Evolutionary conservation across 352 stramenopile genomes (phyloP).

Genomic region (Plasmopara muralis): DNA sequence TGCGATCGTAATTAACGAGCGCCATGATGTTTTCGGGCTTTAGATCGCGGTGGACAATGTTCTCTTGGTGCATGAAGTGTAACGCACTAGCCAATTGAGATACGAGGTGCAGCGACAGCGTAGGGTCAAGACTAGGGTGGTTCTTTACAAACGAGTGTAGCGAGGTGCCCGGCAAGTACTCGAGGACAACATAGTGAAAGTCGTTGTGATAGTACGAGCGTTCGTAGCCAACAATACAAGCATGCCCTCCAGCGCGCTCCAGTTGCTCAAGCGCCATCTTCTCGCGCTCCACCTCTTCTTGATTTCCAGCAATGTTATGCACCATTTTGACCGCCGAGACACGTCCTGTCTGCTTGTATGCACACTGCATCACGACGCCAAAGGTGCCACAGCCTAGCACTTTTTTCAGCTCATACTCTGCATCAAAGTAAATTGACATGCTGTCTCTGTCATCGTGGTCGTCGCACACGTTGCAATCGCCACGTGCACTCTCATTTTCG

Average conservation of each 20-base stretch:
- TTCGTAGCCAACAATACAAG: conserved; percentile 54
- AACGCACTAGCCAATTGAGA: conserved; percentile 61
- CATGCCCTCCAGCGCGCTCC: conserved; percentile 51
- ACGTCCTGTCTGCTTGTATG: conserved; percentile 50
- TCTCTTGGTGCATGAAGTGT: conserved; percentile 52
- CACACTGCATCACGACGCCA: conserved; percentile 81
- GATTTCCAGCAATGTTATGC: conserved; percentile 43
- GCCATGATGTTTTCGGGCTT: conserved; percentile 87
- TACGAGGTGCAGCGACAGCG: conserved; percentile 42
- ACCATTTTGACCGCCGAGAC: conserved; percentile 77
- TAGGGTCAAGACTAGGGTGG: conserved; percentile 35
- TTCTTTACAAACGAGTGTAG: conserved; percentile 65
- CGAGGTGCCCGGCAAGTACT: conserved; percentile 64
- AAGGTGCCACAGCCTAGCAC: conserved; percentile 66
- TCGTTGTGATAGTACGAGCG: conserved; percentile 65
- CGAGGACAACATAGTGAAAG: conserved; percentile 79
- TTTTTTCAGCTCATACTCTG: conserved; percentile 54
- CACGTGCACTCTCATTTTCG: conserved; percentile 1
- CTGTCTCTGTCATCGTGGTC: conserved; percentile 5
- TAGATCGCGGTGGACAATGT: conserved; percentile 81
- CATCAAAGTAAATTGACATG: conserved; percentile 48
- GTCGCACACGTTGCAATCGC: conserved; percentile 11
- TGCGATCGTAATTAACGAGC: conserved; percentile 18
- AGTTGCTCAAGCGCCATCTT: conserved; percentile 45
- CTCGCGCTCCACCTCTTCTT: conserved; percentile 58